phyloP scores from a whole-genome alignment of 805 yeast genomes.

The Torulaspora indica region DNA sequence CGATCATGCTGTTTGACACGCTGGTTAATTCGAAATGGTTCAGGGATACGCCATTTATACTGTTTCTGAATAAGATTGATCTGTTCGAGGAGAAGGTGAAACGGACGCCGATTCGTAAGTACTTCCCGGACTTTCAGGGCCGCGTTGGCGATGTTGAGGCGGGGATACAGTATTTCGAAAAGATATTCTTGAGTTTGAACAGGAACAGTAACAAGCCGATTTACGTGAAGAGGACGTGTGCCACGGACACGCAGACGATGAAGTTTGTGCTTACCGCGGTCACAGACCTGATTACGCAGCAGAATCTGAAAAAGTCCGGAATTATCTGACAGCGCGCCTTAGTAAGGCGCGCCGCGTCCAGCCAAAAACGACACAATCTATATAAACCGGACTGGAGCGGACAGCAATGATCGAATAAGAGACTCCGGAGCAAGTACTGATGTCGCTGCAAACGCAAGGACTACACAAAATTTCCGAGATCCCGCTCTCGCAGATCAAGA shows the following conservation, averaged over 20 bases:
- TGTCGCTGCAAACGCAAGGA: slow-evolving; percentile 67
- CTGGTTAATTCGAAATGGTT: slow-evolving; percentile 86
- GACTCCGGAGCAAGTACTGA: slow-evolving; percentile 21
- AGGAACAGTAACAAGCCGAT: slow-evolving; percentile 59
- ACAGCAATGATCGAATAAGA: background rate
- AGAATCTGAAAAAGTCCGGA: slow-evolving; percentile 75
- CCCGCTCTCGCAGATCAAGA: slow-evolving; percentile 60
- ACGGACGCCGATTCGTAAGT: slow-evolving; percentile 58
- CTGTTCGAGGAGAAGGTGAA: slow-evolving; percentile 66
- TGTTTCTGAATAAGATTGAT: slow-evolving; percentile 87
- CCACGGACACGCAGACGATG: slow-evolving; percentile 89
- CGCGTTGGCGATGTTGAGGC: slow-evolving; percentile 57
- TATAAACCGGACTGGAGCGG: slow-evolving; percentile 2
- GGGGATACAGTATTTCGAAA: slow-evolving; percentile 68
- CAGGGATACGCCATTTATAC: slow-evolving; percentile 74
- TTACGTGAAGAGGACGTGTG: slow-evolving; percentile 90
- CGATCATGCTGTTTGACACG: slow-evolving; percentile 76
- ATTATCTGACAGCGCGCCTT: slow-evolving; percentile 41
- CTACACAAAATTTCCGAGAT: slow-evolving; percentile 50
- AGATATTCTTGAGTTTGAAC: slow-evolving; percentile 59
- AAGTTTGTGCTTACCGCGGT: slow-evolving; percentile 86
- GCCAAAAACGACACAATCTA: slow-evolving; percentile 1
- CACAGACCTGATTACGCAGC: slow-evolving; percentile 83
- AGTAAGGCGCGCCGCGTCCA: slow-evolving; percentile 1
- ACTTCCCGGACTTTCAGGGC: slow-evolving; percentile 77